Percentiles rank a stretch among this genome's conserved stretches.
These are phyloP conservation scores for Panaeolus cyanescens DNA, from an alignment of 768 basidiomycete species.

Conservation along the genomic window DNA sequence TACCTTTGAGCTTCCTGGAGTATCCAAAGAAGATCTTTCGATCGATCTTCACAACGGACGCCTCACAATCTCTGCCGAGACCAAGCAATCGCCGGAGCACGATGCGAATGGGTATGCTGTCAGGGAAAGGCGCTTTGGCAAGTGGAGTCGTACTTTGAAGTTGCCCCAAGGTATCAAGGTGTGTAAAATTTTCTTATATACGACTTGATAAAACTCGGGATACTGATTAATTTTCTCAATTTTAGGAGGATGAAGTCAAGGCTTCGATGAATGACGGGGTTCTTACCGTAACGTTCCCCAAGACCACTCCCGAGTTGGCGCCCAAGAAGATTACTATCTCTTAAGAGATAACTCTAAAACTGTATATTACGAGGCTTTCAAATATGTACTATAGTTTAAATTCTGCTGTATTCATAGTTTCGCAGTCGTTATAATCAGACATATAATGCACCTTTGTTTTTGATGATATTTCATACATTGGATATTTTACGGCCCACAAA, in stretches of 20 bases:
- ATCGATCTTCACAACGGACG: slow-evolving; percentile 51
- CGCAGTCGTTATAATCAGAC: no score
- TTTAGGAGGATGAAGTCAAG: slow-evolving; percentile 30
- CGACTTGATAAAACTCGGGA: no score
- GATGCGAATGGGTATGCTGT: slow-evolving; percentile 39
- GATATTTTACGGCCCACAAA: no score
- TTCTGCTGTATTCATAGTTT: no score
- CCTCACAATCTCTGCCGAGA: slow-evolving; percentile 54
- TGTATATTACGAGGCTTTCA: background rate
- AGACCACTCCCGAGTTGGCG: slow-evolving; percentile 31
- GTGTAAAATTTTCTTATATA: slow-evolving; percentile 27
- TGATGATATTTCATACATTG: no score
- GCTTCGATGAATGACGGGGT: slow-evolving; percentile 50
- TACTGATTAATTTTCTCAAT: slow-evolving; percentile 18
- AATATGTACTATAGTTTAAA: background rate
- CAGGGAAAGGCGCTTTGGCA: slow-evolving; percentile 48
- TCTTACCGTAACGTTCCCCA: slow-evolving; percentile 53
- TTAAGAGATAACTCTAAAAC: slow-evolving; percentile 17
- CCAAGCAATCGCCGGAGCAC: slow-evolving; percentile 25
- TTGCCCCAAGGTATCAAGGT: slow-evolving; percentile 56
- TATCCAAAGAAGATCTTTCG: slow-evolving; percentile 47
- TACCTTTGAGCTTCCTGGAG: slow-evolving; percentile 56
- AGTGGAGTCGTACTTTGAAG: slow-evolving; percentile 42
- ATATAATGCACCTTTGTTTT: no score
- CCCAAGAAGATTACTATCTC: slow-evolving; percentile 32